Evolutionary conservation across 2,329 filamentous ascomycete genomes (phyloP).

Genomic region (Calonectria pseudoturangicola): DNA sequence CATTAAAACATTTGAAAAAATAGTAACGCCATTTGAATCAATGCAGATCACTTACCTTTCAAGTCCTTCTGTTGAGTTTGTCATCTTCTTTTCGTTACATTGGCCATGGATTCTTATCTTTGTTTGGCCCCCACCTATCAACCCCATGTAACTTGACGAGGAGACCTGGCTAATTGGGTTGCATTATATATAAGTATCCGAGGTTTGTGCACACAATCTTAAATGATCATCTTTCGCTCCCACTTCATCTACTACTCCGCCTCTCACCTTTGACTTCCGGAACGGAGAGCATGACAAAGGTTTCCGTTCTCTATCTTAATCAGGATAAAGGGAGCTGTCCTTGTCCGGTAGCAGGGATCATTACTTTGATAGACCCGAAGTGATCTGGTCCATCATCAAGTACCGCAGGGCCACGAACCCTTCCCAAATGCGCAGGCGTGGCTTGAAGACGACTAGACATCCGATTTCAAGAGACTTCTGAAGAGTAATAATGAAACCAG

Average conservation of each 20-base stretch:
- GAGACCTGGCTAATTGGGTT: background rate
- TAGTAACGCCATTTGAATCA: too few species aligned
- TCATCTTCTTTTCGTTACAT: background rate
- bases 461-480: background rate
- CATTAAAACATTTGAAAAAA: too few species aligned
- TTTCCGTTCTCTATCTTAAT: slow-evolving; percentile 24
- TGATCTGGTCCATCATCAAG: slow-evolving; percentile 38
- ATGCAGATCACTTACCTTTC: too few species aligned
- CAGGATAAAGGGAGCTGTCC: background rate
- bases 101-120: background rate
- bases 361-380: background rate
- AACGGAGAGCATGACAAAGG: slow-evolving; percentile 1
- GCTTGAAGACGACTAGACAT: background rate
- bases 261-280: too few species aligned
- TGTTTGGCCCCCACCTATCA: background rate
- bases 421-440: background rate
- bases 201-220: background rate
- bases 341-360: background rate
- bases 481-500: background rate
- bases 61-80: too few species aligned
- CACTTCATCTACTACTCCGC: slow-evolving; percentile 17
- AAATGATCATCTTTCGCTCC: background rate
- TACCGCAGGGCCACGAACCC: slow-evolving; percentile 11
- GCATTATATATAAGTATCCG: background rate
- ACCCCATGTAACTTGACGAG: background rate